phyloP scores from a whole-genome alignment of 805 yeast species.

The Suhomyces xylopsoci region DNA sequence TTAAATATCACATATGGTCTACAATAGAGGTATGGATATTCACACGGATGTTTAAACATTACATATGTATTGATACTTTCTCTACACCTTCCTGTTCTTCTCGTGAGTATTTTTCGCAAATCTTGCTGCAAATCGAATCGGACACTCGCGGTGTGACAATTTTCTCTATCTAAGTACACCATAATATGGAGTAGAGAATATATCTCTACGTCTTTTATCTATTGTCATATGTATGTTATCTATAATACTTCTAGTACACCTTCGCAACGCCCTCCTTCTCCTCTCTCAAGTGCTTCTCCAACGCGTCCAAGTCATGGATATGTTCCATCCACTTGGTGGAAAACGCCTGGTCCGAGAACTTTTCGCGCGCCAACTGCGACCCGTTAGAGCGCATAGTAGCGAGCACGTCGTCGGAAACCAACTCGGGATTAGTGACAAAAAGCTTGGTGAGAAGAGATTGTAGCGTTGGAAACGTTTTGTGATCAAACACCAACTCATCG shows the following conservation, averaged over 20 bases:
- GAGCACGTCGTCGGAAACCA: constrained; percentile 30
- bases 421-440: constrained; percentile 30
- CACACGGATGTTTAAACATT: too few relatives aligned
- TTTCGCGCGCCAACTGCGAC: constrained; percentile 37
- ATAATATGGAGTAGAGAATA: too few relatives aligned
- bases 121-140: too few relatives aligned
- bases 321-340: constrained; percentile 48
- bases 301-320: constrained; percentile 13
- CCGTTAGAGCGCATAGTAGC: constrained; percentile 46
- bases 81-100: too few relatives aligned
- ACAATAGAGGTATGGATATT: too few relatives aligned
- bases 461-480: constrained; percentile 36
- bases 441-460: constrained; percentile 47
- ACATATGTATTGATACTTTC: too few relatives aligned
- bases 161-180: too few relatives aligned
- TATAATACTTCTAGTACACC: constrained; percentile 18
- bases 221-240: too few relatives aligned
- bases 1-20: too few relatives aligned
- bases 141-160: too few relatives aligned
- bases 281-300: constrained; percentile 28
- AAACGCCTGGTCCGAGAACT: constrained; percentile 64
- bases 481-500: constrained; percentile 14
- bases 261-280: constrained; percentile 22
- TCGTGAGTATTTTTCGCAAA: too few relatives aligned
- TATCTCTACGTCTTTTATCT: too few relatives aligned